Evolutionary conservation across 1,284 basidiomycete genomes (phyloP).

Genomic region (Puccinia novopanici): DNA sequence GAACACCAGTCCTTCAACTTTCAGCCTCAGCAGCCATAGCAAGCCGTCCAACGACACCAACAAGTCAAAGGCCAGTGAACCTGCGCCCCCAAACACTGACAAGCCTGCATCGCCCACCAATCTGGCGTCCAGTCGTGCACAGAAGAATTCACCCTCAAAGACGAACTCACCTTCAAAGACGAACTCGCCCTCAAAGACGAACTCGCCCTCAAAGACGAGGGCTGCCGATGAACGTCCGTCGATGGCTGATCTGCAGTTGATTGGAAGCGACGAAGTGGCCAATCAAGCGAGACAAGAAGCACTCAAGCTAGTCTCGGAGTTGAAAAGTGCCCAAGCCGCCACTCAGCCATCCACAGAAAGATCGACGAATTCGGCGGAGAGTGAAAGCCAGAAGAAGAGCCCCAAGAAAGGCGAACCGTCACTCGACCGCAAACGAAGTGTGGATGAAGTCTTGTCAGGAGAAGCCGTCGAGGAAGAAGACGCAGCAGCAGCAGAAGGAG

Average conservation of each 20-base stretch:
- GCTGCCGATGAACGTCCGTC: too few species aligned
- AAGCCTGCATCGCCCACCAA: background rate
- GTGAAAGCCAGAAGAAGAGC: background rate
- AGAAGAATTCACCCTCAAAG: background rate
- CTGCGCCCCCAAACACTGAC: background rate
- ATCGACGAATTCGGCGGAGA: background rate
- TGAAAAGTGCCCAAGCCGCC: background rate
- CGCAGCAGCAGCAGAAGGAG: background rate
- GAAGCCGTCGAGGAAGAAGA: background rate
- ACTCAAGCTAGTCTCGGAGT: constrained; percentile 21
- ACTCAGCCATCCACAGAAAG: constrained; percentile 1
- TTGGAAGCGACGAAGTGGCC: constrained; percentile 33
- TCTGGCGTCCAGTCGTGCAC: background rate
- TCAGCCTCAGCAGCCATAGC: constrained; percentile 3
- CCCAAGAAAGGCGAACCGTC: background rate
- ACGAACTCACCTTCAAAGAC: background rate
- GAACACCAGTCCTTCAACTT: constrained; percentile 39
- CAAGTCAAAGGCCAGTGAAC: background rate
- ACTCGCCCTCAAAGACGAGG: too few species aligned
- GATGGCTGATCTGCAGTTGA: background rate
- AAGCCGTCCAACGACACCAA: background rate
- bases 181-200: background rate
- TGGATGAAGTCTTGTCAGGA: background rate
- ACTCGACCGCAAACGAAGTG: constrained; percentile 3
- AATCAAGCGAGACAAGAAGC: constrained; percentile 32